A percentile compares a stretch with the other conserved stretches of the same genome.
Conservation (phyloP, 345 rosid species). For the Clarkia xantiana region DNA sequence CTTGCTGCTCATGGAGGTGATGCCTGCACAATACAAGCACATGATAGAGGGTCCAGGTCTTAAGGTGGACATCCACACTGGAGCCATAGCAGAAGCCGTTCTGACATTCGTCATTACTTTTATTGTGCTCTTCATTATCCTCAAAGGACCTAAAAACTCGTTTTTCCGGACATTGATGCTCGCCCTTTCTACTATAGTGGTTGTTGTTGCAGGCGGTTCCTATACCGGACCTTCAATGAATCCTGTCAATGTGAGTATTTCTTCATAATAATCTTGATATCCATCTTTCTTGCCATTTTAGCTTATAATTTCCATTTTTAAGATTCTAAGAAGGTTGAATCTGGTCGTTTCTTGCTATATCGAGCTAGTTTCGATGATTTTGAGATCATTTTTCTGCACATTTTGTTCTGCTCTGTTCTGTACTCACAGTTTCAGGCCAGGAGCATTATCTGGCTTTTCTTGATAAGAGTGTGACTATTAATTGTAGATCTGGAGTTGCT, state of each 20-base stretch:
- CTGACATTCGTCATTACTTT: constrained; percentile 68
- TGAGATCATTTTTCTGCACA: too few relatives aligned
- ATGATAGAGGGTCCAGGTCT: constrained; percentile 61
- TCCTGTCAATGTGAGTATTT: constrained; percentile 85
- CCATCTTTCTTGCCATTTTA: neutral
- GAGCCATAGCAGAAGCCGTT: constrained; percentile 81
- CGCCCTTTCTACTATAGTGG: constrained; percentile 43
- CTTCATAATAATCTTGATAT: neutral
- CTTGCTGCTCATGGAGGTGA: constrained; percentile 54
- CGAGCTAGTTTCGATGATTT: too few relatives aligned
- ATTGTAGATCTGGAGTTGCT: too few relatives aligned
- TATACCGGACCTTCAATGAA: constrained; percentile 96
- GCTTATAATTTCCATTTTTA: too few relatives aligned
- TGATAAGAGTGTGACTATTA: too few relatives aligned
- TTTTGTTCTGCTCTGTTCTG: too few relatives aligned
- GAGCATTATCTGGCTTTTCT: too few relatives aligned
- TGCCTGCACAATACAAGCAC: constrained; percentile 55
- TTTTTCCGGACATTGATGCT: constrained; percentile 49
- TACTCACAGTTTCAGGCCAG: too few relatives aligned
- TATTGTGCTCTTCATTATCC: constrained; percentile 46
- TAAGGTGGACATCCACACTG: constrained; percentile 60
- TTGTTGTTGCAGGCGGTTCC: constrained; percentile 42
- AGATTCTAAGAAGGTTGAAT: too few relatives aligned
- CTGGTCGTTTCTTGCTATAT: too few relatives aligned
- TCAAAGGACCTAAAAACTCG: constrained; percentile 53